Evolutionary conservation across 2,329 filamentous ascomycete species (phyloP), one percentile per base, ranked within the genome.

Genomic region (Dactylonectria macrodidyma): DNA sequence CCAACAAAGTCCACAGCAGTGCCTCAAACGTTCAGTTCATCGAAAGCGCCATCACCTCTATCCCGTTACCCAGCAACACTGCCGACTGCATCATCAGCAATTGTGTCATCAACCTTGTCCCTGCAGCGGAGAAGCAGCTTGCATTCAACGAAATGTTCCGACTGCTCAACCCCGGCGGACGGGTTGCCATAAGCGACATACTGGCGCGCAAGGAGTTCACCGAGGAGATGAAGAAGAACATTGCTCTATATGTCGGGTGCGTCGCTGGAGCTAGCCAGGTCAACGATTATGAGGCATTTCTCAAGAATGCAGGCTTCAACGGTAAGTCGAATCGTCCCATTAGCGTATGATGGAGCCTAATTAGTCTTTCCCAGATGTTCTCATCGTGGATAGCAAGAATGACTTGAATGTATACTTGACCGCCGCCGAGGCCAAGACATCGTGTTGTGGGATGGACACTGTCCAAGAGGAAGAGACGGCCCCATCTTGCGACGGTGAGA

Each of bases 91-190:
- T 19, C 19, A 90, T 91, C 69, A 88, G 85, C 69, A 92, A 92
- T 78, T 92, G 90, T 66, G 88, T 90, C 24, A 79, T 91, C 66
- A 91, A 91, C 69, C 85, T 91, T 0, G 86, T 91, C 1, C 88
- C 87, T 0, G 76, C 79, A 9, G 65, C 67, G 0, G 86, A 91
- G 10, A 91, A 90, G 73, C 82, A 79, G 5, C 67, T 80, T 0
- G 88, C 85, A 0, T 91, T 92, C 68, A 72, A 78, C 0, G 89
- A 92, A 75, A 90, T 91, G 73, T 82, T 82, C 65, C 84, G 90
- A 1, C 70, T 92, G 0, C 80, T 92, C 2, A 89, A 86, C 69
- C 83, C 86, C 0, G 86, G 88, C 5, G 90, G 90, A 0, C 79
- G 89, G 6, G 78, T 91, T 12, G 89, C 89, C 0, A 79, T 92